phyloP scores from a whole-genome alignment of 441 rosid species.

The Populus hybrid region DNA sequence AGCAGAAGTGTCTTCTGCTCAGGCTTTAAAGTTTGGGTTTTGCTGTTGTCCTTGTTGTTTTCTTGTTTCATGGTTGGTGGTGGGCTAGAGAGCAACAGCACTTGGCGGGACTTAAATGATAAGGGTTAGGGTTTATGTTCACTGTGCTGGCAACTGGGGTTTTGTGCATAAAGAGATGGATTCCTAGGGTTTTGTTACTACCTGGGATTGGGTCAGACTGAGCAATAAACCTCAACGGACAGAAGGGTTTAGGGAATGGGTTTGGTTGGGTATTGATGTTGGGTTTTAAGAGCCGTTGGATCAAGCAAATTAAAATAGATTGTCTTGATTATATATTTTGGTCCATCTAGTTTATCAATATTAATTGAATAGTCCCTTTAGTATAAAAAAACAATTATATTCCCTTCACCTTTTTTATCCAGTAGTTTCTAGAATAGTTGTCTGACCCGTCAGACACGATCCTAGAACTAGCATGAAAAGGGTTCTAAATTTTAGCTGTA shows the following conservation, averaged over 20 bases:
- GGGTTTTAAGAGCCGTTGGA: background rate
- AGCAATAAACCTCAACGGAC: background rate
- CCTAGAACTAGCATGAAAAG: too few relatives aligned
- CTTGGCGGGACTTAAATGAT: conserved; percentile 60
- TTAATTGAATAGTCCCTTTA: background rate
- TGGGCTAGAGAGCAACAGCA: conserved; percentile 32
- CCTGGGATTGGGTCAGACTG: background rate
- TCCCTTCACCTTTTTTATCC: too few relatives aligned
- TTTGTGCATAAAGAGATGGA: conserved; percentile 22
- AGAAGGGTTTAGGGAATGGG: background rate
- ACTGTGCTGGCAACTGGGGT: conserved; percentile 2
- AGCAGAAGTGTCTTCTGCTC: conserved; percentile 44
- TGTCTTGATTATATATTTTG: too few relatives aligned
- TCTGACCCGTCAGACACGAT: too few relatives aligned
- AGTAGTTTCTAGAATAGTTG: too few relatives aligned
- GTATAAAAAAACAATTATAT: background rate
- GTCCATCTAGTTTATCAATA: background rate
- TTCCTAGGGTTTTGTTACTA: background rate
- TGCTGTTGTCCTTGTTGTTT: background rate
- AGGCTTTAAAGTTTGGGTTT: conserved; percentile 26
- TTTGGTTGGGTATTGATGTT: background rate
- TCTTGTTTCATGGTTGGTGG: conserved; percentile 33
- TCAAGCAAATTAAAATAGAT: background rate
- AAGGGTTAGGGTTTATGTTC: conserved; percentile 39
- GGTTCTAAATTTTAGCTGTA: too few relatives aligned